Evolutionary conservation across 2,329 filamentous ascomycete genomes (phyloP).

Genomic region (Botrytis tulipae): DNA sequence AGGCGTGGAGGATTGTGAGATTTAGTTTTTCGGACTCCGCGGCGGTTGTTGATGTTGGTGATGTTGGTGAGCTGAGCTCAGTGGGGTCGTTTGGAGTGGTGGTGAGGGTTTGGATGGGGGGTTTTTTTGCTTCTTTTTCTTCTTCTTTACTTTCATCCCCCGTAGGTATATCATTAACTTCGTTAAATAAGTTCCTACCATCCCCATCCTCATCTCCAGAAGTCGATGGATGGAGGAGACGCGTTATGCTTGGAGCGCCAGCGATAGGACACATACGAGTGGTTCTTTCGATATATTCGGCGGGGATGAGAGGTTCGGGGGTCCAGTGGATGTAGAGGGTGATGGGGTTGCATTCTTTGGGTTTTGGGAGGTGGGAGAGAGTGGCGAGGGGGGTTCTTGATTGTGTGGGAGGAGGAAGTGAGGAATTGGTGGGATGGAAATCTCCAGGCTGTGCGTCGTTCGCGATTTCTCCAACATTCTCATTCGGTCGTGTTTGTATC

Average conservation of each 20-base stretch:
- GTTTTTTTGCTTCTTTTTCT: too few species aligned
- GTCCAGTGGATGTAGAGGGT: not conserved
- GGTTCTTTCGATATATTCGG: not conserved
- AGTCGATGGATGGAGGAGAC: too few species aligned
- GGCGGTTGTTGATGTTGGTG: too few species aligned
- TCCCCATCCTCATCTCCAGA: too few species aligned
- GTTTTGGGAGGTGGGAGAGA: rapidly evolving
- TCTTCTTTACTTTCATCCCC: too few species aligned
- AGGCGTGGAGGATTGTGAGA: too few species aligned
- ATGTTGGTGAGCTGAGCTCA: too few species aligned
- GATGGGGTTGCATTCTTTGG: not conserved
- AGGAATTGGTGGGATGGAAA: not conserved
- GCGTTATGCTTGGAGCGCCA: not conserved
- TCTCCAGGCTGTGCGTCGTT: too few species aligned
- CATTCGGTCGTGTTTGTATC: not conserved
- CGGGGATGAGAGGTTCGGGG: not conserved
- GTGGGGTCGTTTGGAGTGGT: too few species aligned
- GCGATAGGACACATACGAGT: rapidly evolving
- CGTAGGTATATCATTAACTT: not conserved
- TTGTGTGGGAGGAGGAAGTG: not conserved
- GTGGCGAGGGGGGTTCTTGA: not conserved
- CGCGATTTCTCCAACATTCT: not conserved
- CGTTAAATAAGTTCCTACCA: rapidly evolving
- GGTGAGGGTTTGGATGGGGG: too few species aligned
- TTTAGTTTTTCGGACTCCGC: too few species aligned